Conservation (phyloP, 2,329 filamentous ascomycete species). For the Phialophora verrucosa region DNA sequence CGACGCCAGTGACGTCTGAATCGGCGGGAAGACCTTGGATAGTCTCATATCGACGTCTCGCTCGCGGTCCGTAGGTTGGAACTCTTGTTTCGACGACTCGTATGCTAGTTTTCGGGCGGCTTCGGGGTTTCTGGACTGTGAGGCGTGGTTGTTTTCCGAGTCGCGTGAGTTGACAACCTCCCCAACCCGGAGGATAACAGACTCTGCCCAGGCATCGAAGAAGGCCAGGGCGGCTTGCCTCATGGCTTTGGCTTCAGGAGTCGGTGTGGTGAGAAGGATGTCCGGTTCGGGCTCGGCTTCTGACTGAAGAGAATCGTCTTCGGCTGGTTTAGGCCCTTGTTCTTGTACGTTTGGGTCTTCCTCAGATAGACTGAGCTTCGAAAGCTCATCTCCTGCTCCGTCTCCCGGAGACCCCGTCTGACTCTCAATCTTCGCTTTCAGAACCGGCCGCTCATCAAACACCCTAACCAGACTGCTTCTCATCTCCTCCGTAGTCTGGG, state of each 20-base stretch:
- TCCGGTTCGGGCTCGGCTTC: conserved; percentile 11
- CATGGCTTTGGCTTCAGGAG: conserved; percentile 24
- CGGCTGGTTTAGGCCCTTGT: neutral
- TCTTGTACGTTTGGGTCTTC: neutral
- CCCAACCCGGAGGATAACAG: conserved; percentile 71
- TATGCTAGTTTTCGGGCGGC: conserved; percentile 35
- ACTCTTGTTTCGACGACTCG: conserved; percentile 14
- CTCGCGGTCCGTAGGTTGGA: conserved; percentile 9
- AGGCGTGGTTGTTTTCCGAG: conserved; percentile 1
- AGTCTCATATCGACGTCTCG: conserved; percentile 15
- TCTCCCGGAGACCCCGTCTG: conserved; percentile 25
- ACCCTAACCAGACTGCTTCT: conserved; percentile 43
- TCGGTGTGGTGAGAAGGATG: conserved; percentile 13
- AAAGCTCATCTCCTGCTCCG: conserved; percentile 23
- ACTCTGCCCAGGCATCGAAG: conserved; percentile 80
- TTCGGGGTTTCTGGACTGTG: conserved; percentile 45
- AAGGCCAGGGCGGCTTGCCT: conserved; percentile 65
- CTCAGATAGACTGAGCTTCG: conserved; percentile 20
- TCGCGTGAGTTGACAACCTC: conserved; percentile 64
- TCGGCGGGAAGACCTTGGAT: conserved; percentile 60
- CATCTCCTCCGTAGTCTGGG: conserved; percentile 49
- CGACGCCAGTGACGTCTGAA: conserved; percentile 62
- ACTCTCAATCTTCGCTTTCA: conserved; percentile 17
- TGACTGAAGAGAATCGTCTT: neutral
- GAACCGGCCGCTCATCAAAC: conserved; percentile 41